A percentile compares a stretch with the other conserved stretches of the same genome.
Conservation (phyloP, 257 asterid species). For the Solanum dulcamara region DNA sequence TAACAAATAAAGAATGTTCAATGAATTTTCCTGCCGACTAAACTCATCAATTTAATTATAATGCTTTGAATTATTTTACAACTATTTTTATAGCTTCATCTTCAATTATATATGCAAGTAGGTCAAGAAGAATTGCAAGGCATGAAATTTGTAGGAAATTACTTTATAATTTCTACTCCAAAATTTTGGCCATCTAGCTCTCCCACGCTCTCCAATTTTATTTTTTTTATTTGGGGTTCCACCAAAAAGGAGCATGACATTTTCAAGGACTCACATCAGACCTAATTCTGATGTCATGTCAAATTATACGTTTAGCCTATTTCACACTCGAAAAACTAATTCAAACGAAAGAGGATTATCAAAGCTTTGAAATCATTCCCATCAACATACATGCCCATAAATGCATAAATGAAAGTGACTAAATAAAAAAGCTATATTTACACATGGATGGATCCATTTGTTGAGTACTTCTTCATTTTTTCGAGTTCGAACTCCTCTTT, state of each 20-base stretch:
- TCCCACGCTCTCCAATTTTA: no score
- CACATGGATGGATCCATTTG: background rate
- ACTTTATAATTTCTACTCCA: background rate
- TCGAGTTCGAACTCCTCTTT: no score
- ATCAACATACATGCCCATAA: background rate
- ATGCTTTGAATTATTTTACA: background rate
- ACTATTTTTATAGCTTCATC: background rate
- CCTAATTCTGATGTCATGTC: background rate
- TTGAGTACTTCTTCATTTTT: no score
- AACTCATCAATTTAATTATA: background rate
- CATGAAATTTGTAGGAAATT: background rate
- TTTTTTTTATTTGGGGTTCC: no score
- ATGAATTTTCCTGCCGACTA: background rate
- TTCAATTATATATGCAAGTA: background rate
- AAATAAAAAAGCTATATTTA: background rate
- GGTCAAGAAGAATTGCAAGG: background rate
- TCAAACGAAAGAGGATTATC: background rate
- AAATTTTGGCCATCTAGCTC: background rate
- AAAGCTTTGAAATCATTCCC: background rate
- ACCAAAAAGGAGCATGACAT: no score
- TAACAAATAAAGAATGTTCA: background rate
- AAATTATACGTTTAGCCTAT: background rate
- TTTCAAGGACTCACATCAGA: no score
- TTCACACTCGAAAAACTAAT: accelerated
- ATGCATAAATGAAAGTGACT: background rate